A percentile compares a stretch with the other conserved stretches of the same genome.
These are phyloP conservation scores for Plasmodium gaboni DNA, from an alignment of 169 alveolate genomes.

Conservation along the genomic window DNA sequence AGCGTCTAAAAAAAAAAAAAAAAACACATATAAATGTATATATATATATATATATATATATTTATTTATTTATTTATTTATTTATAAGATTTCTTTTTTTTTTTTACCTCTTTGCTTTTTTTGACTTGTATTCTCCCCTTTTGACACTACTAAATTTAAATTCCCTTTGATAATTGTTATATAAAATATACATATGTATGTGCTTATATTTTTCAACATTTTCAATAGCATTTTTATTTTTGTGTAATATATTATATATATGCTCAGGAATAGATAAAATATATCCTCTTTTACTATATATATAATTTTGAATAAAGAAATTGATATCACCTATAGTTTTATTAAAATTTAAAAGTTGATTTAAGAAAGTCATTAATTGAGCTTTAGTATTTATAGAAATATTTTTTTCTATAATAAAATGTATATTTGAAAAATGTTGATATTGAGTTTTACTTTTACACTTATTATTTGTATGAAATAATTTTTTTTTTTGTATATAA, in stretches of 20 bases:
- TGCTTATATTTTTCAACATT: conserved; percentile 29
- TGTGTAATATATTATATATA: conserved; percentile 70
- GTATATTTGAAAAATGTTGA: conserved; percentile 7
- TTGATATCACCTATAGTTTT: conserved; percentile 64
- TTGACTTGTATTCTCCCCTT: conserved; percentile 54
- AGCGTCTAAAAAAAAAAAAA: conserved; percentile 16
- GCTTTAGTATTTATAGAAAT: conserved; percentile 26
- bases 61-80: neutral
- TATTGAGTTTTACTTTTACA: conserved; percentile 20
- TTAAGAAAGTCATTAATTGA: conserved; percentile 27
- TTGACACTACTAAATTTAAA: conserved; percentile 10
- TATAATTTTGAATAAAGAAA: conserved; percentile 70
- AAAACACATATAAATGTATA: neutral
- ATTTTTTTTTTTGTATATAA: conserved; percentile 67
- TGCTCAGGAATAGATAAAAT: conserved; percentile 61
- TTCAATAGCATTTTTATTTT: conserved; percentile 32
- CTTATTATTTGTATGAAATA: conserved; percentile 25
- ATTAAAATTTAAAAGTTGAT: conserved; percentile 64
- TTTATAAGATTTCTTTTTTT: too few species aligned
- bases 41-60: neutral
- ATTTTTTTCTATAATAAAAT: conserved; percentile 62
- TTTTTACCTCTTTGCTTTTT: conserved; percentile 50
- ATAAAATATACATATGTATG: conserved; percentile 58
- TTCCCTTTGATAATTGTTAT: conserved; percentile 52
- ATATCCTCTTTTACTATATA: conserved; percentile 72